Conservation (phyloP, 768 basidiomycete genomes). For the Dioszegia aurantiaca region DNA sequence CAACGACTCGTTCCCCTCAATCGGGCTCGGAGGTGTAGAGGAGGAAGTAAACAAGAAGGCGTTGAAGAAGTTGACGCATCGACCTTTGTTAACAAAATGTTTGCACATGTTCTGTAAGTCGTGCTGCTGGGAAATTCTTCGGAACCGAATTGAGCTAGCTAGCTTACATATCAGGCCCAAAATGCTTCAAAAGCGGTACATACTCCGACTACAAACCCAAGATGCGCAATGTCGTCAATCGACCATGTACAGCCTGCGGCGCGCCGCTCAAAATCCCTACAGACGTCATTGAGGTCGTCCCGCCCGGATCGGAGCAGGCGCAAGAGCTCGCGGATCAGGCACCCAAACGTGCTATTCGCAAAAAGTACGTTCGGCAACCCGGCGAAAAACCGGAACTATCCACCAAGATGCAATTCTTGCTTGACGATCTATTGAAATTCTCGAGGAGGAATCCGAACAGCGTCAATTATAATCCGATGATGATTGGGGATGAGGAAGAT, state of each 20-base stretch:
- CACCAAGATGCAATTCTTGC: slow-evolving; percentile 81
- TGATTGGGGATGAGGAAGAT: slow-evolving; percentile 53
- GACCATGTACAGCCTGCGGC: slow-evolving; percentile 74
- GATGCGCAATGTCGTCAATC: slow-evolving; percentile 57
- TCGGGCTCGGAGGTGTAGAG: slow-evolving; percentile 32
- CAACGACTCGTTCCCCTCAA: slow-evolving; percentile 52
- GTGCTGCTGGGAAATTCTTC: no score
- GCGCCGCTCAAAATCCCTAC: slow-evolving; percentile 60
- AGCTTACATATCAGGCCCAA: slow-evolving; percentile 35
- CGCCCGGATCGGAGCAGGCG: slow-evolving; percentile 57
- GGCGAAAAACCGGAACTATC: slow-evolving; percentile 57
- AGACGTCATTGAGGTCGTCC: slow-evolving; percentile 80
- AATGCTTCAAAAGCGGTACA: slow-evolving; percentile 76
- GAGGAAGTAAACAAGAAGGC: slow-evolving; percentile 52
- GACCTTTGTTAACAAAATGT: slow-evolving; percentile 80
- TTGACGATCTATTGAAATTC: slow-evolving; percentile 74
- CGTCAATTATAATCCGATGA: slow-evolving; percentile 71
- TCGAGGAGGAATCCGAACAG: slow-evolving; percentile 84
- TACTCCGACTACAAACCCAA: slow-evolving; percentile 76
- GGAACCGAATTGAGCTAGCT: no score
- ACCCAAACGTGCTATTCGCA: slow-evolving; percentile 24
- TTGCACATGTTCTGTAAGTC: slow-evolving; percentile 82
- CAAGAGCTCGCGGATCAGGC: slow-evolving; percentile 8
- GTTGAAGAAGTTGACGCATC: slow-evolving; percentile 51
- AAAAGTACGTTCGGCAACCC: slow-evolving; percentile 39